Conservation (phyloP, 805 yeast species). For the Candida awuae region DNA sequence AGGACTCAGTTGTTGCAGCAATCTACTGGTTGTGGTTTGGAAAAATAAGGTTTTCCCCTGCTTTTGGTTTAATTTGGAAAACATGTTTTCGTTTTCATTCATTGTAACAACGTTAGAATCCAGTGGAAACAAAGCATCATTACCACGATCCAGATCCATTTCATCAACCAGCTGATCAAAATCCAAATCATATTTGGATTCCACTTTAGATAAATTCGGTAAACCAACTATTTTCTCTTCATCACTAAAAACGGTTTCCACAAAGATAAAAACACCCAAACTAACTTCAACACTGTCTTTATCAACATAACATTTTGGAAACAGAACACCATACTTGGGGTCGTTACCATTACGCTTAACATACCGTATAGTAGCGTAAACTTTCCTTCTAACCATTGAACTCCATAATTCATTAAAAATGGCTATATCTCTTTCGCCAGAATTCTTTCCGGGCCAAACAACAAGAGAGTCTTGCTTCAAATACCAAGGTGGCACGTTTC, state of each 20-base stretch:
- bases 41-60: slow-evolving; percentile 15
- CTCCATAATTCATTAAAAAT: slow-evolving; percentile 43
- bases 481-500: slow-evolving; percentile 48
- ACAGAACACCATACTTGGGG: slow-evolving; percentile 12
- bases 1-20: background rate
- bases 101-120: slow-evolving; percentile 3
- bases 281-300: slow-evolving; percentile 14
- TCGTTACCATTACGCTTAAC: slow-evolving; percentile 40
- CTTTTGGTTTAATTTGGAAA: slow-evolving; percentile 6
- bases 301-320: slow-evolving; percentile 19
- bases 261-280: slow-evolving; percentile 40
- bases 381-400: slow-evolving; percentile 39
- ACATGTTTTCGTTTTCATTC: slow-evolving; percentile 1
- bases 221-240: slow-evolving; percentile 46
- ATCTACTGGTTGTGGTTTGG: background rate
- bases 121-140: slow-evolving; percentile 16
- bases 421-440: slow-evolving; percentile 28
- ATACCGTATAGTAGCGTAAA: slow-evolving; percentile 54
- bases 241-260: slow-evolving; percentile 62
- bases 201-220: slow-evolving; percentile 30
- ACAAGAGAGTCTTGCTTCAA: slow-evolving; percentile 51
- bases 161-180: slow-evolving; percentile 38
- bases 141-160: slow-evolving; percentile 9
- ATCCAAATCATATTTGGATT: slow-evolving; percentile 35
- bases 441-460: slow-evolving; percentile 24